Evolutionary conservation across 495 filamentous ascomycete species (phyloP).

Genomic region (Darksidea phi): DNA sequence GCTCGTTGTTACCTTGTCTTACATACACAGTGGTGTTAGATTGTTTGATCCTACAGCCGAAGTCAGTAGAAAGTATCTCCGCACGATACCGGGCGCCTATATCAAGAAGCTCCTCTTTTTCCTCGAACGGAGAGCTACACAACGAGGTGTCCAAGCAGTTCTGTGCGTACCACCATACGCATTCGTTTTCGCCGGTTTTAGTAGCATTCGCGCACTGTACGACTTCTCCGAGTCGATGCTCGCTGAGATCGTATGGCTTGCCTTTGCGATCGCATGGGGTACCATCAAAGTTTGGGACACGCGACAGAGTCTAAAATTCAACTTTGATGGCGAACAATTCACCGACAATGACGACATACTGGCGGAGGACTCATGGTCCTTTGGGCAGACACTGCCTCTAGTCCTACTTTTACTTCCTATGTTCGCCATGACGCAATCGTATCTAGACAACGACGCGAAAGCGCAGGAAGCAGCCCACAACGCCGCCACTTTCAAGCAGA

Average conservation of each 20-base stretch:
- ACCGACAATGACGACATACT: conserved; percentile 20
- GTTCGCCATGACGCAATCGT: conserved; percentile 25
- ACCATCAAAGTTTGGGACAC: conserved; percentile 28
- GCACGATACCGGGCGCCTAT: conserved; percentile 5
- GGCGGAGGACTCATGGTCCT: conserved; percentile 25
- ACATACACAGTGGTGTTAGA: conserved; percentile 19
- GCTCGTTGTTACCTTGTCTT: conserved; percentile 16
- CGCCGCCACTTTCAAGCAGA: too few species aligned
- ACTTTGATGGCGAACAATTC: conserved; percentile 1
- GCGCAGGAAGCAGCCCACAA: too few species aligned
- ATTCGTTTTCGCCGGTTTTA: conserved; percentile 9
- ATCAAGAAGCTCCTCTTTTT: conserved; percentile 6
- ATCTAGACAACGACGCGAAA: too few species aligned
- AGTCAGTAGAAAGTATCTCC: conserved; percentile 14
- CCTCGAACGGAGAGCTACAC: not conserved
- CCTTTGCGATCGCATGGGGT: conserved; percentile 29
- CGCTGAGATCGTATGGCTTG: conserved; percentile 21
- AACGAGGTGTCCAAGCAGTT: not conserved
- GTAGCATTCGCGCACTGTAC: conserved; percentile 1
- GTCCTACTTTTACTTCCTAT: conserved; percentile 21
- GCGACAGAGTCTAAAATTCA: conserved; percentile 1
- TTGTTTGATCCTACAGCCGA: conserved; percentile 26
- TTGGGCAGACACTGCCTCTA: conserved; percentile 27
- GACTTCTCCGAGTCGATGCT: conserved; percentile 25
- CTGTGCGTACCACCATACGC: conserved; percentile 6